These are phyloP conservation scores for Ottelia alismoides DNA, from an alignment of 106 monocot genomes.

Conservation along the genomic window DNA sequence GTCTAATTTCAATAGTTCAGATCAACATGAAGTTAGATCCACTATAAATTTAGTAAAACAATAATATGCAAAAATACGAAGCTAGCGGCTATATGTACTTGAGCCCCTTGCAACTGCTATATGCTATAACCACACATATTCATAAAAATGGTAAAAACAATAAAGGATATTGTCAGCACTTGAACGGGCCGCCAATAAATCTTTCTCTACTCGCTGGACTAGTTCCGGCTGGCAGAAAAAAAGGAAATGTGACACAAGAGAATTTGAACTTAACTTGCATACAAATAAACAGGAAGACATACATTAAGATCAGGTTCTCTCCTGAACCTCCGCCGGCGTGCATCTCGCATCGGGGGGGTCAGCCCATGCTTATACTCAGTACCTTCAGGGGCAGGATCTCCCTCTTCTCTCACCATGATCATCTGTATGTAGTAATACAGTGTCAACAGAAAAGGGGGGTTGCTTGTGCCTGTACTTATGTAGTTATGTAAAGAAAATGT, in stretches of 20 bases:
- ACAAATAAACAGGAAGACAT: slow-evolving; percentile 4
- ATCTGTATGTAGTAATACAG: slow-evolving; percentile 30
- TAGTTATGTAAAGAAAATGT: neutral
- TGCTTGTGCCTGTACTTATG: no score
- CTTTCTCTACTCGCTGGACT: slow-evolving; percentile 67
- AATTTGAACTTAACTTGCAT: neutral
- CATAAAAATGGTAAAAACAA: neutral
- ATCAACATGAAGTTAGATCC: no score
- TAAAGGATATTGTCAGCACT: slow-evolving; percentile 46
- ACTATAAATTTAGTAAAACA: no score
- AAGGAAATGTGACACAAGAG: slow-evolving; percentile 1
- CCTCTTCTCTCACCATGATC: slow-evolving; percentile 82
- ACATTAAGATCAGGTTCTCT: slow-evolving; percentile 98
- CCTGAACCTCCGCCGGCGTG: slow-evolving; percentile 74
- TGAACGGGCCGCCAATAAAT: slow-evolving; percentile 51
- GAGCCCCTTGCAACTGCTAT: no score
- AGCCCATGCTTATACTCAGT: slow-evolving; percentile 82
- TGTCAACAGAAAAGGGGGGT: neutral
- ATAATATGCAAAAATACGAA: no score
- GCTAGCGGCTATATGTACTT: no score
- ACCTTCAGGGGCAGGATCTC: slow-evolving; percentile 77
- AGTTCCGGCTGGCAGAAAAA: slow-evolving; percentile 61
- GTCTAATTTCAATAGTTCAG: no score
- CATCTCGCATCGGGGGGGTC: slow-evolving; percentile 97
- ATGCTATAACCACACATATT: no score